A percentile compares a stretch with the other conserved stretches of the same genome.
phyloP scores from a whole-genome alignment of 164 flowering plant species.

The Vitis rotundifolia region DNA sequence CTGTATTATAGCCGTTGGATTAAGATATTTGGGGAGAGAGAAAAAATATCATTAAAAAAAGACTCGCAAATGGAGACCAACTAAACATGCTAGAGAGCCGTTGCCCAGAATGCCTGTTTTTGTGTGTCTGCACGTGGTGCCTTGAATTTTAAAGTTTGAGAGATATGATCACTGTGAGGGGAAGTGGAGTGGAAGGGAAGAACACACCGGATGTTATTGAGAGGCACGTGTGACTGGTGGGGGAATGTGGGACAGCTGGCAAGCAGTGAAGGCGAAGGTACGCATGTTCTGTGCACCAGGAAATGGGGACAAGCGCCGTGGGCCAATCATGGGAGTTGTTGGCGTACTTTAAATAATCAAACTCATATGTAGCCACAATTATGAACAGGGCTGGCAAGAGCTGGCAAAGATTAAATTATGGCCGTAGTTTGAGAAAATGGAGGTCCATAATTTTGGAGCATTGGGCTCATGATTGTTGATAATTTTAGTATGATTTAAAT shows the following conservation, averaged over 20 bases:
- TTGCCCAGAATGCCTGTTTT: background rate
- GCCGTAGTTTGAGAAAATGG: background rate
- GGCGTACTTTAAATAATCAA: background rate
- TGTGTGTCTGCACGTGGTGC: conserved; percentile 7
- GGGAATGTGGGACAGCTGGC: background rate
- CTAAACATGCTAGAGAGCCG: background rate
- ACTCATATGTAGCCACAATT: background rate
- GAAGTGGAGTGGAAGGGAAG: background rate
- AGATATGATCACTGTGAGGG: background rate
- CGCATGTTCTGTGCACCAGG: background rate
- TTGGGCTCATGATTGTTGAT: background rate
- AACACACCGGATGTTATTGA: background rate
- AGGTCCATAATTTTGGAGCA: background rate
- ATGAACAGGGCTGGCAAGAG: conserved; percentile 18
- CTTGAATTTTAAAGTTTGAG: background rate
- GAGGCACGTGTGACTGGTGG: background rate
- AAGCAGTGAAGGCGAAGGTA: background rate
- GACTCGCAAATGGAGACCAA: conserved; percentile 19
- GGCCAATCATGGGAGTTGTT: background rate
- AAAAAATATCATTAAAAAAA: background rate
- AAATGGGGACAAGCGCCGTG: background rate
- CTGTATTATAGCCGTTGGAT: background rate
- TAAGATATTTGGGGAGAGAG: conserved; percentile 11
- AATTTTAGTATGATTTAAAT: no score
- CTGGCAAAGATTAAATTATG: conserved; percentile 11